A percentile compares a stretch with the other conserved stretches of the same genome.
phyloP scores from a whole-genome alignment of 2,329 filamentous ascomycete species.

The Fusarium acutatum region DNA sequence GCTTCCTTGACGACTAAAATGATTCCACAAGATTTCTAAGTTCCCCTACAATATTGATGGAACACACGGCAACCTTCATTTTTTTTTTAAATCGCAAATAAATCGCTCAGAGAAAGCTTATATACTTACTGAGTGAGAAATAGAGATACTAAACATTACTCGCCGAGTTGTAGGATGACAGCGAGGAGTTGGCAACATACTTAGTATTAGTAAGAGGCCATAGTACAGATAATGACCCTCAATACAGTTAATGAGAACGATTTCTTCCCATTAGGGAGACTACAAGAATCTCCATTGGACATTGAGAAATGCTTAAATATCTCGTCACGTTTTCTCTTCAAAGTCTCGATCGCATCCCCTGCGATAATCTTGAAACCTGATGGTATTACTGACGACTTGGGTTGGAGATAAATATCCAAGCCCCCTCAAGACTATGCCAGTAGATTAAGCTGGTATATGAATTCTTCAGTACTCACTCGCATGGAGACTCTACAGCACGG shows the following conservation, averaged over 20 bases:
- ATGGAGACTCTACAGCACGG: slow-evolving; percentile 21
- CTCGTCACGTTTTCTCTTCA: neutral
- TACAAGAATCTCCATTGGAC: neutral
- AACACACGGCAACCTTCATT: neutral
- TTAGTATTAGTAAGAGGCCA: neutral
- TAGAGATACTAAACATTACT: neutral
- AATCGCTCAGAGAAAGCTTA: neutral
- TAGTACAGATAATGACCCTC: neutral
- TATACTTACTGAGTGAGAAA: neutral
- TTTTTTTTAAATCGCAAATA: neutral
- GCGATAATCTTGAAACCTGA: neutral
- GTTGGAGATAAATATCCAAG: neutral
- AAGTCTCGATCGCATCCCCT: neutral
- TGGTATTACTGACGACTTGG: neutral
- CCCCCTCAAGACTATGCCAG: slow-evolving; percentile 42
- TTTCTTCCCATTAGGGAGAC: neutral
- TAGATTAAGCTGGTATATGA: neutral
- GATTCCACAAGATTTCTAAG: neutral
- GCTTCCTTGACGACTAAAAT: neutral
- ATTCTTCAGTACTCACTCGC: neutral
- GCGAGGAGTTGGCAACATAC: neutral
- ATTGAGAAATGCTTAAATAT: neutral
- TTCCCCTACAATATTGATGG: neutral
- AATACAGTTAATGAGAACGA: neutral
- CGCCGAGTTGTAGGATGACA: neutral